Evolutionary conservation across 495 filamentous ascomycete species (phyloP), one percentile per base, ranked within the genome.

Genomic region (Chlorociboria aeruginascens): DNA sequence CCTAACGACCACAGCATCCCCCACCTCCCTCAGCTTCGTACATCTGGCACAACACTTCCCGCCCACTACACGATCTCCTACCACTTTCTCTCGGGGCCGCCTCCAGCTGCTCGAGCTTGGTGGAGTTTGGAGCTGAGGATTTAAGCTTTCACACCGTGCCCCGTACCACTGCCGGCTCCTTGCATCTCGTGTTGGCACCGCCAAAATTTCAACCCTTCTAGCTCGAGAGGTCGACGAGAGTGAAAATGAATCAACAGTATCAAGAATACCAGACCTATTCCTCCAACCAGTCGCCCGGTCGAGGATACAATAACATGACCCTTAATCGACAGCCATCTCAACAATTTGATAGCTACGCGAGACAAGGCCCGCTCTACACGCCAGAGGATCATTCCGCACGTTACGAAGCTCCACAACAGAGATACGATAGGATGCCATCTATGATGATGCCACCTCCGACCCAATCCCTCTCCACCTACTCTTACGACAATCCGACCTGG

Each of bases 261-360:
- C 66, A 69, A 63, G 64, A 69, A 30, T 67, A 66, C 54, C 60
- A 66, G 48, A 58, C 65, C 41, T 67, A 67, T 32, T 43, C 58
- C 10, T 45, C 46, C 16, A 48, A 52, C 33, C 52, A 52, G 34
- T 56, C 55, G 30, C 71, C 72, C 12, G 57, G 63, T 40, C 68
- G 68, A 32, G 68, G 66, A 35, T 75, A 71, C 58, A 66, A 65
- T 47, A 76, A 71, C 43, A 35, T 78, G 34, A 77, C 78, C 32
- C 70, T 87, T 36, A 78, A 81, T 56, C 74, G 77, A 56, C 74
- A 84, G 62, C 64, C 83, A 53, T 80, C 81, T 55, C 67, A 80
- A 57, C 73, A 86, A 53, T 83, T 83, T 55, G 79, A 84, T 53
- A 70, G 76, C 38, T 82, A 80, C 63, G 74, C 74, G 42, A 55